Percentiles rank a stretch among this genome's conserved stretches.
phyloP scores from a whole-genome alignment of 352 stramenopile genomes.

The Pythium dissimile region DNA sequence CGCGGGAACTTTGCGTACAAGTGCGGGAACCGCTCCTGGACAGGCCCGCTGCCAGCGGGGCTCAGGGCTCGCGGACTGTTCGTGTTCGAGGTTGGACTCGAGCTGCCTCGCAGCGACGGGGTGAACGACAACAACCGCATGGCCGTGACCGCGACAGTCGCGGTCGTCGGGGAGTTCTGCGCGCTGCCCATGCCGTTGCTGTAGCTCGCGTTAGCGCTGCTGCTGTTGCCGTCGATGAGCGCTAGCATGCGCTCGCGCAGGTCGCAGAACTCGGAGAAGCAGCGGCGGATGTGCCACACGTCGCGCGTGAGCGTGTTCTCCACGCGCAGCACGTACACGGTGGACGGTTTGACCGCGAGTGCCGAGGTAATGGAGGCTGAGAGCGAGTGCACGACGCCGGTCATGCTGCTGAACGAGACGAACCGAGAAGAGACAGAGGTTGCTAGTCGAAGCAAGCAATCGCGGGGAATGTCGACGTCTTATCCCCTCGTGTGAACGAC shows the following conservation, averaged over 20 bases:
- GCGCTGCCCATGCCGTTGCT: constrained; percentile 5
- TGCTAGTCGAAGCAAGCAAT: constrained; percentile 28
- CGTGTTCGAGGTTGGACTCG: constrained; percentile 21
- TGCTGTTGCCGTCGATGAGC: constrained; percentile 30
- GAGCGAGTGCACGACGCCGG: constrained; percentile 40
- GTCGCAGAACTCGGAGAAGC: constrained; percentile 76
- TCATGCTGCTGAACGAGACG: no score
- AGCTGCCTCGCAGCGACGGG: constrained; percentile 3
- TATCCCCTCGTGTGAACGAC: no score
- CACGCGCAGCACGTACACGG: constrained; percentile 66
- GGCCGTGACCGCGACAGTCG: constrained; percentile 1
- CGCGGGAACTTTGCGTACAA: constrained; percentile 67
- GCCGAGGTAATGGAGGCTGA: constrained; percentile 62
- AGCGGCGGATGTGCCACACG: constrained; percentile 64
- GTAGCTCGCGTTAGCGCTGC: neutral
- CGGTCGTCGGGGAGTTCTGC: constrained; percentile 14
- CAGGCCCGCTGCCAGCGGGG: neutral
- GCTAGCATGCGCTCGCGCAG: constrained; percentile 62
- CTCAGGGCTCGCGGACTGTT: constrained; percentile 19
- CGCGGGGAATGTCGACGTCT: neutral
- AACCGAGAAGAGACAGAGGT: constrained; percentile 40
- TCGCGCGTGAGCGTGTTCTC: constrained; percentile 39
- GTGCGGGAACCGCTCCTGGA: constrained; percentile 45
- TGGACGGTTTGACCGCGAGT: constrained; percentile 67
- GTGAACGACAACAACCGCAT: constrained; percentile 13